Conservation (phyloP, 371 early-diverging fungal genomes). For the Circinella minor region DNA sequence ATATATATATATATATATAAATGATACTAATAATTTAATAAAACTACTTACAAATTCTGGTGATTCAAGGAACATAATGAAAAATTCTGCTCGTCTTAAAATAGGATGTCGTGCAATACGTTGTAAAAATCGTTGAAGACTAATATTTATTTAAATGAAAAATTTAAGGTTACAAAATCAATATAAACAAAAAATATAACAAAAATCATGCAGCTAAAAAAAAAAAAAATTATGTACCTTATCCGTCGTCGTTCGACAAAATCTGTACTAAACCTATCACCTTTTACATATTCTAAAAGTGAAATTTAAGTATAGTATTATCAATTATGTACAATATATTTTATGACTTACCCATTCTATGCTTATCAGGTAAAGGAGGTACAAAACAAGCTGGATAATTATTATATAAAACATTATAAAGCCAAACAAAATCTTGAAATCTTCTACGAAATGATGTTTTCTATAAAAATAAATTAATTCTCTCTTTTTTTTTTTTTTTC, state of each 20-base stretch:
- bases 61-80: constrained; percentile 83
- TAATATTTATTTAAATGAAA: constrained; percentile 14
- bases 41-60: constrained; percentile 67
- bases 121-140: constrained; percentile 79
- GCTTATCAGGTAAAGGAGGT: constrained; percentile 93
- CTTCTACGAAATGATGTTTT: constrained; percentile 72
- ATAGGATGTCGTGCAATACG: constrained; percentile 91
- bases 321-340: background rate
- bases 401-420: constrained; percentile 73
- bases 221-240: constrained; percentile 13
- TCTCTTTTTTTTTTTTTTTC: too few species aligned
- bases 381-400: constrained; percentile 85
- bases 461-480: constrained; percentile 5
- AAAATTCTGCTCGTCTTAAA: constrained; percentile 67
- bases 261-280: constrained; percentile 90
- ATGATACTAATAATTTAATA: background rate
- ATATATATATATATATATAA: background rate
- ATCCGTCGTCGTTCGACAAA: constrained; percentile 87
- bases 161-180: background rate
- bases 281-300: constrained; percentile 85
- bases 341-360: constrained; percentile 74
- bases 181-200: background rate
- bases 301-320: background rate
- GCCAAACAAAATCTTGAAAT: constrained; percentile 94
- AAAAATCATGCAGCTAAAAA: background rate